Base-by-base conservation (phyloP, 2,329 filamentous ascomycete genomes). In the Berkeleyomyces basicola region DNA sequence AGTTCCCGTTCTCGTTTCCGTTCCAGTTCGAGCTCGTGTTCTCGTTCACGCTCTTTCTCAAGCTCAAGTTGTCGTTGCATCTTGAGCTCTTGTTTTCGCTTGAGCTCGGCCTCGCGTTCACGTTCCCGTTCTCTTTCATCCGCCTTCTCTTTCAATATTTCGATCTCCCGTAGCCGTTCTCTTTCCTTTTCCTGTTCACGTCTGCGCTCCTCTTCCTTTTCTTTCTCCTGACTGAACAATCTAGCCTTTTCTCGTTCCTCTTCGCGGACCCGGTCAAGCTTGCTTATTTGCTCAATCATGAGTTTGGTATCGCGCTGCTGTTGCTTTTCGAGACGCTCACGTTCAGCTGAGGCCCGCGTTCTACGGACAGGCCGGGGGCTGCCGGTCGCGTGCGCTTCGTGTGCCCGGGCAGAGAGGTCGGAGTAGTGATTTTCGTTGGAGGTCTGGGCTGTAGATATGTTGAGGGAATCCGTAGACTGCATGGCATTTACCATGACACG, bases 191-290 rank as follows among this genome's bases (percentile, higher is more conserved):
- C 66, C 64, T 66, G 67, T 64, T 73, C 70, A 36, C 63, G 65
- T 47, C 59, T 65, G 46, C 64, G 59, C 49, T 67, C 78, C 68
- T 79, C 82, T n/a, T 58, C 49, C 64, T 82, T 79, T 66, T 83
- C 80, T 66, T 82, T 79, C 66, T 84, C 80, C 67, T 81, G 74
- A 69, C 76, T 82, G 66, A 81, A 82, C 2, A 79, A 74, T 14
- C 77, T 76, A 5, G 82, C 86, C 70, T 87, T 88, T 67, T 86
- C 82, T 4, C 85, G 78, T 69, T 89, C 85, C 71, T 86, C 85
- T 67, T 84, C 81, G 7, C 86, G 81, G 51, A 80, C 82, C 68
- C 84, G 87, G 66, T 87, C 83, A 2, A 87, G 75, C 69, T 83
- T 85, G 31, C 76, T 76, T 69, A 81, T 77, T 67, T 84, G 81